Evolutionary conservation across 441 rosid genomes (phyloP).

Genomic region (Erodium trifolium): DNA sequence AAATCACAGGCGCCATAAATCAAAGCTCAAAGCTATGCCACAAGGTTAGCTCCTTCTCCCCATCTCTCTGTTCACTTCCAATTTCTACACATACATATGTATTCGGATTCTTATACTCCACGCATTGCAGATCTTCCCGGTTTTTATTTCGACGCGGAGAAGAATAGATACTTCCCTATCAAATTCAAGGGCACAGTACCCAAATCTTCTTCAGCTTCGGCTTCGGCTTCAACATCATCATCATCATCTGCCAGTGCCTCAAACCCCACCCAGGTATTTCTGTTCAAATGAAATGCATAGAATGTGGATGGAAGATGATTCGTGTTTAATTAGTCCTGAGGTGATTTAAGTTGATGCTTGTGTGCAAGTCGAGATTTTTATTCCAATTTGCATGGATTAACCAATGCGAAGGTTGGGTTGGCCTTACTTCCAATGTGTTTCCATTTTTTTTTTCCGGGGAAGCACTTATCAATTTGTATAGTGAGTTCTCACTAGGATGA

Average conservation of each 20-base stretch:
- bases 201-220: not conserved
- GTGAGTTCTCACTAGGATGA: not conserved
- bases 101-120: no score
- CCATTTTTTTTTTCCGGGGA: not conserved
- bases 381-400: not conserved
- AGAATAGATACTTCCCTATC: not conserved
- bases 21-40: no score
- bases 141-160: no score
- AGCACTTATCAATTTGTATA: not conserved
- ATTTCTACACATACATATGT: no score
- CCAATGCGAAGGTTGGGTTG: not conserved
- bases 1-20: no score
- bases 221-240: no score
- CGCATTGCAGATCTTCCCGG: no score
- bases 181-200: slow-evolving; percentile 6
- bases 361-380: not conserved
- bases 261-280: not conserved
- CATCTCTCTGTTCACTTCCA: no score
- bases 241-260: not conserved
- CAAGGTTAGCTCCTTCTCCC: no score
- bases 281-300: not conserved
- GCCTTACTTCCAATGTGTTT: not conserved
- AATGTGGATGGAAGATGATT: no score
- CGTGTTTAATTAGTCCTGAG: not conserved
- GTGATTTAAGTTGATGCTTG: not conserved